These are phyloP conservation scores for Brasilioporus rufonigricans DNA, from an alignment of 768 basidiomycete species.

Conservation along the genomic window DNA sequence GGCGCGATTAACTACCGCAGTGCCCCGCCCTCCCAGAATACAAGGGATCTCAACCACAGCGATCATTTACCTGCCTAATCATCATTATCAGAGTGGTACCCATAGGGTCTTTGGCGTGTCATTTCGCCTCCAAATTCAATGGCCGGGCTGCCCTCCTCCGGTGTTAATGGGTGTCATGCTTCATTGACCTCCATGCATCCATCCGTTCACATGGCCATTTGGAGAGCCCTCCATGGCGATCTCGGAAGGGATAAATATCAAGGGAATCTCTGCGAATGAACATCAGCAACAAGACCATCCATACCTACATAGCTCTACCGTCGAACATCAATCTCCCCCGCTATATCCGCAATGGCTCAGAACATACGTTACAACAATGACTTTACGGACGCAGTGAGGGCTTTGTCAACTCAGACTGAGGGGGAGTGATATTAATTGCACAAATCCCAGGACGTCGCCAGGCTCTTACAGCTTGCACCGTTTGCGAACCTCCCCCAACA, in stretches of 20 bases:
- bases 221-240: slow-evolving; percentile 19
- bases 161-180: slow-evolving; percentile 11
- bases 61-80: slow-evolving; percentile 3
- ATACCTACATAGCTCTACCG: neutral
- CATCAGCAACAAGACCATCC: slow-evolving; percentile 5
- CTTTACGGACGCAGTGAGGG: slow-evolving; percentile 14
- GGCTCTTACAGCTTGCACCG: neutral
- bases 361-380: neutral
- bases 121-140: slow-evolving; percentile 8
- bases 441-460: slow-evolving; percentile 5
- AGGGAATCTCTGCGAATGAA: neutral
- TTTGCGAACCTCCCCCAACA: neutral
- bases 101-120: slow-evolving; percentile 7
- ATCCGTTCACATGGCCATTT: slow-evolving; percentile 17
- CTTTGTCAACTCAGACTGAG: neutral
- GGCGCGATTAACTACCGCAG: neutral
- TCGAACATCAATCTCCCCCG: neutral
- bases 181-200: slow-evolving; percentile 13
- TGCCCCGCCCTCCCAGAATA: neutral
- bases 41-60: slow-evolving; percentile 6
- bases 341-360: slow-evolving; percentile 2
- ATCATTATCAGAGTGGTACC: slow-evolving; percentile 3
- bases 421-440: slow-evolving; percentile 1
- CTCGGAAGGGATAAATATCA: slow-evolving; percentile 19
- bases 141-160: slow-evolving; percentile 17